Base-by-base conservation (phyloP, 148 eudicot species). In the Arctostaphylos glauca region DNA sequence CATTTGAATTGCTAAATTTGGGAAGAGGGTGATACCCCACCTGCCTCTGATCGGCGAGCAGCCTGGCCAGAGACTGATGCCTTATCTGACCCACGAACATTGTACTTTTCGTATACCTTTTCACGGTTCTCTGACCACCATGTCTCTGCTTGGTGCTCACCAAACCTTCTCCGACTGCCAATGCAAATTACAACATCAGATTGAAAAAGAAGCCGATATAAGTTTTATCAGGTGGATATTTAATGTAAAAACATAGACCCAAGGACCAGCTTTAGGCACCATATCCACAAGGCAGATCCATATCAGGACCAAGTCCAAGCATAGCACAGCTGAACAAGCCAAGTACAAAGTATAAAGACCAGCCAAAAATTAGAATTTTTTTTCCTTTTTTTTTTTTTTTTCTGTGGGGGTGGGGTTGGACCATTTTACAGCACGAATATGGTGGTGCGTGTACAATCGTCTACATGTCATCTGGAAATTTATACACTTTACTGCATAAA, bases 121-220 rank as follows among this genome's bases (percentile, higher is more conserved):
- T 94, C 98, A 7, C 98, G 98, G 70, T 95, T 95, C 86, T 94
- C 98, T 5, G 98, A 91, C 98, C 98, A 95, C 98, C 98, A 95
- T 48, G 92, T 92, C 89, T 95, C 96, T 7, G 98, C 98, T 87
- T 95, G 98, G 84, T 92, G 96, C 88, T 95, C 98, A 18, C 98
- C 98, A 52, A 95, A 95, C 84, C 98, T 88, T 86, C 98, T 90
- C 77, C 98, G 96, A 83, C 98, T 95, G 92, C 81, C 82, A 10
- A 74, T 71, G 13, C 76, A 75, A 76, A 44, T 70, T 16, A 62
- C 49, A 47, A 54, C 14, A 66, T 53, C 16, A 77, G 43, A 67
- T 9, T 38, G 25, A 41, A 50, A 12, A 38, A 14, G 13, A 76
- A 74, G 49, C 9, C 1, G n/a, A 16, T 49, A 21, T 48, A 74